Evolutionary conservation across 1,284 basidiomycete species (phyloP), one percentile per base, ranked within the genome.

Genomic region (Volvariella volvacea): DNA sequence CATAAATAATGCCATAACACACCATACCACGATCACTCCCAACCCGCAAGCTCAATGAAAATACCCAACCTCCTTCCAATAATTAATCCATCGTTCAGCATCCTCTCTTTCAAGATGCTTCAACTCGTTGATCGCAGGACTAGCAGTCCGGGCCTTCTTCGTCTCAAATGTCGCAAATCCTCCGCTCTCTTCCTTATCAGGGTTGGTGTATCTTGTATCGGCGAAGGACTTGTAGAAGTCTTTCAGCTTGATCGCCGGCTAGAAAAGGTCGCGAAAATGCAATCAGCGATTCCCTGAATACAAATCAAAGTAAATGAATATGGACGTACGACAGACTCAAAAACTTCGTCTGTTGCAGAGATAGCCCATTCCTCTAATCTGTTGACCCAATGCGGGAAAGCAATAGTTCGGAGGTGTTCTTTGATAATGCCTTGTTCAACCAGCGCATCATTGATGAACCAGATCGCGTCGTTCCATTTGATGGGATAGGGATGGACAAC

Each of bases 401-500:
- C 33, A 22, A 53, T 34, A 3, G 47, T 3, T 30, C 37, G 42
- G 7, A 53, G 22, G 4, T 44, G 9, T 8, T 36, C 40, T 8
- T n/a, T 16, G 0, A 32, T 32, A 14, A 37, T 4, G n/a, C 39
- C 30, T 15, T 36, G 7, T 20, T 37, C 16, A 9, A 41, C 39
- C 2, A 52, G 8, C 6, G 39, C 47, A 9, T 41, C 10, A 15
- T 37, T 34, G 20, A 53, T 36, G 14, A 41, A 20, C 10, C 43
- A n/a, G 10, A 50, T 49, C 30, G 52, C 31, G 17, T 41, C 14
- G 1, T 45, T 43, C 49, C 50, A 52, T 19, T 22, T 21, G 6
- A 48, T 31, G 8, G 51, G 51, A 10, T 43, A 47, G 9, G 54
- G 52, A 36, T 55, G 54, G 2, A 50, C 45, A 9, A 54, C 32